phyloP scores from a whole-genome alignment of 179 eudicot genomes.

The Camellia oleifera region DNA sequence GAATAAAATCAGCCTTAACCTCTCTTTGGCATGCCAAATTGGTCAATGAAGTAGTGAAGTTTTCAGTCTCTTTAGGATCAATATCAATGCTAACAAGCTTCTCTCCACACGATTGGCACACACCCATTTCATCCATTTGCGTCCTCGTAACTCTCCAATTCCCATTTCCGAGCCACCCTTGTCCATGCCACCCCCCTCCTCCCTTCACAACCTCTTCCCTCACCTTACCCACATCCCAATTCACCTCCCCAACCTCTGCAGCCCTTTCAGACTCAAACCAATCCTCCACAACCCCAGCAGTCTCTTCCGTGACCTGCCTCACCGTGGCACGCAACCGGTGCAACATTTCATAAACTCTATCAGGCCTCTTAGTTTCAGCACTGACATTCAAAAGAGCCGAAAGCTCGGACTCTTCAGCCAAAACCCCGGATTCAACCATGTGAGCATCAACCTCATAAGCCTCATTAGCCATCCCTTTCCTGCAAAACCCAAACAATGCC shows the following conservation, averaged over 20 bases:
- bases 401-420: slow-evolving; percentile 73
- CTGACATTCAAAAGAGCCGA: slow-evolving; percentile 70
- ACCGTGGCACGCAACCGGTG: slow-evolving; percentile 61
- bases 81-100: slow-evolving; percentile 87
- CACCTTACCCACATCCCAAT: slow-evolving; percentile 68
- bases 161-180: slow-evolving; percentile 95
- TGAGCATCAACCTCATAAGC: slow-evolving; percentile 76
- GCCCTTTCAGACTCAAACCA: slow-evolving; percentile 50
- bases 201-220: slow-evolving; percentile 67
- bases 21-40: slow-evolving; percentile 65
- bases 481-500: slow-evolving; percentile 76
- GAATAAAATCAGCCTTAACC: slow-evolving; percentile 47
- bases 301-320: slow-evolving; percentile 86
- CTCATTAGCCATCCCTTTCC: slow-evolving; percentile 55
- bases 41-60: slow-evolving; percentile 62
- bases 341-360: slow-evolving; percentile 78
- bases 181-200: slow-evolving; percentile 98
- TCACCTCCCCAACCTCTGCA: slow-evolving; percentile 50
- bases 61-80: slow-evolving; percentile 83
- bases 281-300: slow-evolving; percentile 47
- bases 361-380: slow-evolving; percentile 43
- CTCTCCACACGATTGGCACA: slow-evolving; percentile 71
- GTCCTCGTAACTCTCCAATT: slow-evolving; percentile 72
- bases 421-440: slow-evolving; percentile 70
- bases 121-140: slow-evolving; percentile 56